Conservation (phyloP, 2,329 filamentous ascomycete species). For the Aspergillus fructus region DNA sequence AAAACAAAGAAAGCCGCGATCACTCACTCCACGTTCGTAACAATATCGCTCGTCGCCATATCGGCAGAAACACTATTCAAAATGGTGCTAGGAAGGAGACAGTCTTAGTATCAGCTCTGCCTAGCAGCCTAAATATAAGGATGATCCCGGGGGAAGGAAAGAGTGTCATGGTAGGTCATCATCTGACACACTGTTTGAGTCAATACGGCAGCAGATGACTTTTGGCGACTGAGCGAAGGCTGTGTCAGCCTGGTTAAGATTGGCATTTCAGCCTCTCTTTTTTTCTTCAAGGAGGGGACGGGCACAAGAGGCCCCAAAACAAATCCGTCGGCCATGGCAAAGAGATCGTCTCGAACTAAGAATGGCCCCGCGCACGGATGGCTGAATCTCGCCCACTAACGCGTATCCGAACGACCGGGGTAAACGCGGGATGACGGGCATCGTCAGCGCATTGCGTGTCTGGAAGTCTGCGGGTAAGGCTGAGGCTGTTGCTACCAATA, state of each 20-base stretch:
- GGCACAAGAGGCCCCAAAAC: not conserved
- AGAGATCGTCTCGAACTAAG: conserved; percentile 9
- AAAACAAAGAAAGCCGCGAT: not conserved
- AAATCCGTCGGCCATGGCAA: conserved; percentile 1
- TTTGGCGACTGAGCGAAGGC: not conserved
- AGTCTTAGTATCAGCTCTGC: not conserved
- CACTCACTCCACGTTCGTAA: conserved; percentile 28
- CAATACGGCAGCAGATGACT: conserved; percentile 16
- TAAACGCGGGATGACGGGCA: not conserved
- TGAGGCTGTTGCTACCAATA: conserved; percentile 1
- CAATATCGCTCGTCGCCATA: conserved; percentile 7
- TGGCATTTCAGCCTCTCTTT: conserved; percentile 11
- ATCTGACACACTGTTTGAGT: conserved; percentile 16
- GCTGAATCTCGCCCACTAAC: not conserved
- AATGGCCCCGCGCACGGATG: conserved; percentile 3
- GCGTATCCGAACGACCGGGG: not conserved
- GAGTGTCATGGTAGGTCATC: conserved; percentile 8
- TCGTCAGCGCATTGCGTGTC: not conserved
- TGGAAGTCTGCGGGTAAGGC: not conserved
- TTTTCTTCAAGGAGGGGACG: not conserved
- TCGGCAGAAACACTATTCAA: not conserved
- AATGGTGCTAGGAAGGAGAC: not conserved
- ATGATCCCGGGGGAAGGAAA: not conserved
- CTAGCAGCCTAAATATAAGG: not conserved
- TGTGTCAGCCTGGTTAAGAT: conserved; percentile 4